Percentiles rank a stretch among this genome's conserved stretches.
Evolutionary conservation across 1,284 basidiomycete species (phyloP).

Genomic region (Cerrena zonata): DNA sequence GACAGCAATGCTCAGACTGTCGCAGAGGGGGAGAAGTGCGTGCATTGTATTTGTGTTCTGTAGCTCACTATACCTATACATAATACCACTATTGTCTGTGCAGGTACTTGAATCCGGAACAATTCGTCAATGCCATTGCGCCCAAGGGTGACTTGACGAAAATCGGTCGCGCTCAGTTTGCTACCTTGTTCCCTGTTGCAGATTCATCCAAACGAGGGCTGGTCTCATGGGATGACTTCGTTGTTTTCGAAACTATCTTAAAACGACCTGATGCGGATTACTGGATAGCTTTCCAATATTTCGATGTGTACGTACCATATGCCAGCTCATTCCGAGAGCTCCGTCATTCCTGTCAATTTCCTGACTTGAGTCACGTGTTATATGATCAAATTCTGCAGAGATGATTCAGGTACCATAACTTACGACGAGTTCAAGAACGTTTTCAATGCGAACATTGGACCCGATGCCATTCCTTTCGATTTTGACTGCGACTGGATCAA

Average conservation of each 20-base stretch:
- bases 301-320: conserved; percentile 79
- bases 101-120: conserved; percentile 76
- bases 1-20: conserved; percentile 72
- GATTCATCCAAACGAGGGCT: conserved; percentile 73
- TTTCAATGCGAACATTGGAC: conserved; percentile 74
- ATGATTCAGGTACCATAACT: conserved; percentile 82
- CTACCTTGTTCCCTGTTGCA: conserved; percentile 84
- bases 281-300: conserved; percentile 93
- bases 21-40: conserved; percentile 76
- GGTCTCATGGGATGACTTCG: conserved; percentile 91
- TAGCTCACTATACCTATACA: background rate
- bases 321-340: too few relatives aligned
- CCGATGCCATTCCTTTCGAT: conserved; percentile 85
- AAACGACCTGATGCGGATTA: conserved; percentile 91
- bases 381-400: conserved; percentile 44
- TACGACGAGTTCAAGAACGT: conserved; percentile 92
- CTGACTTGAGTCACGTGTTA: background rate
- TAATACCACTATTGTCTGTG: background rate
- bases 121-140: conserved; percentile 89
- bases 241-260: conserved; percentile 84
- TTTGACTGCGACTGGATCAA: conserved; percentile 95
- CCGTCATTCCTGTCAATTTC: background rate
- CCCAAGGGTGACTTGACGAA: conserved; percentile 78
- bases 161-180: conserved; percentile 82
- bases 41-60: conserved; percentile 16